Percentiles rank a stretch among this genome's conserved stretches.
These are phyloP conservation scores for Cladophialophora bantiana DNA, from an alignment of 2,329 filamentous ascomycete species.

Conservation along the genomic window DNA sequence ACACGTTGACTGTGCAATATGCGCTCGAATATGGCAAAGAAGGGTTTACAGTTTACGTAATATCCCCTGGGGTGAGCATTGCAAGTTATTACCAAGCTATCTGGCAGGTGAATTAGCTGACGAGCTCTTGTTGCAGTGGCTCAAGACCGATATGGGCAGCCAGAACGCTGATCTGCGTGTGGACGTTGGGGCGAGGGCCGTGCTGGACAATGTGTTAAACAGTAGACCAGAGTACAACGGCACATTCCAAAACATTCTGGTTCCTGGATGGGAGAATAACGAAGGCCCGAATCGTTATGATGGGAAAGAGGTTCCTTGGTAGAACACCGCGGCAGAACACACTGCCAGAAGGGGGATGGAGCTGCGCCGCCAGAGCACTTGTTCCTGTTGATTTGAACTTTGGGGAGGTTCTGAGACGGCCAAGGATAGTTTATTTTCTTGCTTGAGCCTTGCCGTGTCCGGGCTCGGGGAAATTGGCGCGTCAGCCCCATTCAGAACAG, in stretches of 20 bases:
- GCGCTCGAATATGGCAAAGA: constrained; percentile 46
- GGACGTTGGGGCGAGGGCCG: constrained; percentile 48
- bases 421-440: too few species aligned
- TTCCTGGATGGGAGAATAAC: constrained; percentile 46
- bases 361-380: too few species aligned
- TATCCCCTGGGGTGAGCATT: constrained; percentile 48
- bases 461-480: too few species aligned
- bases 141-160: constrained; percentile 45
- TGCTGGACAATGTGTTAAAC: constrained; percentile 56
- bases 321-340: neutral
- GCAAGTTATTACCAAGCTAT: neutral
- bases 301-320: constrained; percentile 38
- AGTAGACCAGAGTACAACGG: constrained; percentile 51
- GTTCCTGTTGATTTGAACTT: too few species aligned
- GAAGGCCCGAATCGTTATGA: constrained; percentile 48
- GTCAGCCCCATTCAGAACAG: too few species aligned
- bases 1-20: constrained; percentile 57
- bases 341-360: too few species aligned
- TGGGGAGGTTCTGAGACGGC: too few species aligned
- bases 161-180: constrained; percentile 51
- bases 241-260: constrained; percentile 56
- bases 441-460: too few species aligned
- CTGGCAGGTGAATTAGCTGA: neutral
- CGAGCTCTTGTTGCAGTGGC: constrained; percentile 34
- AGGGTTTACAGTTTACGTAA: constrained; percentile 52